A percentile compares a stretch with the other conserved stretches of the same genome.
Evolutionary conservation across 139 green algal genomes (phyloP).

Genomic region (Coccomyxa sp.): DNA sequence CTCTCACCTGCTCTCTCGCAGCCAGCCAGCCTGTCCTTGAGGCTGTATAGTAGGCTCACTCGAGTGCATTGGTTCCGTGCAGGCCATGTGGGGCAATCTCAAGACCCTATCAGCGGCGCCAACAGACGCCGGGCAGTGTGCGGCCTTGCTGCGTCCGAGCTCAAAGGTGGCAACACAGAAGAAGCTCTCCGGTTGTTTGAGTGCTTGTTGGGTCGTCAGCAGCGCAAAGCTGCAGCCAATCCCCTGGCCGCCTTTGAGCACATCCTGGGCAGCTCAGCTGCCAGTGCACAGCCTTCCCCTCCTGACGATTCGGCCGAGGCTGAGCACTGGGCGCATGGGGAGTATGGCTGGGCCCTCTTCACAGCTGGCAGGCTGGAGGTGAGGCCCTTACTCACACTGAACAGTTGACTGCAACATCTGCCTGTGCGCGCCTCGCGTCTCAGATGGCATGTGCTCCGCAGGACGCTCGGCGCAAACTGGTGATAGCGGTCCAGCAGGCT

Average conservation of each 20-base stretch:
- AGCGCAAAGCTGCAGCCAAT: background rate
- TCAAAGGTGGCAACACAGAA: too few species aligned
- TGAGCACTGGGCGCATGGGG: conserved; percentile 35
- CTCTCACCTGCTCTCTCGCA: too few species aligned
- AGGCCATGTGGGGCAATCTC: too few species aligned
- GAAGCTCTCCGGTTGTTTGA: too few species aligned
- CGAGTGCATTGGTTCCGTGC: too few species aligned
- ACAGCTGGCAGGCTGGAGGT: conserved; percentile 16
- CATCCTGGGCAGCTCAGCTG: background rate
- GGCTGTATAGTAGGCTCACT: too few species aligned
- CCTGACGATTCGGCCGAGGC: background rate
- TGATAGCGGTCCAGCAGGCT: conserved; percentile 7
- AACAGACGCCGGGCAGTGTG: too few species aligned
- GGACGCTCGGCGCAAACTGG: conserved; percentile 16
- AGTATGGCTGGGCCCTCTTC: conserved; percentile 32
- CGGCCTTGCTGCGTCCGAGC: too few species aligned
- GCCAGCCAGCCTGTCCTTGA: too few species aligned
- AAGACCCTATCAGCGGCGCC: too few species aligned
- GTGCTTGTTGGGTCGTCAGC: too few species aligned
- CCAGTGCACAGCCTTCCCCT: background rate
- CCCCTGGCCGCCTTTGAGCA: background rate
- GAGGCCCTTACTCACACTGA: background rate
- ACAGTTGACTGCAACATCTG: background rate
- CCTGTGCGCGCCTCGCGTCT: background rate
- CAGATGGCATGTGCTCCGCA: background rate